A percentile compares a stretch with the other conserved stretches of the same genome.
These are phyloP conservation scores for Yarrowia sp. DNA, from an alignment of 805 yeast species.

Conservation along the genomic window DNA sequence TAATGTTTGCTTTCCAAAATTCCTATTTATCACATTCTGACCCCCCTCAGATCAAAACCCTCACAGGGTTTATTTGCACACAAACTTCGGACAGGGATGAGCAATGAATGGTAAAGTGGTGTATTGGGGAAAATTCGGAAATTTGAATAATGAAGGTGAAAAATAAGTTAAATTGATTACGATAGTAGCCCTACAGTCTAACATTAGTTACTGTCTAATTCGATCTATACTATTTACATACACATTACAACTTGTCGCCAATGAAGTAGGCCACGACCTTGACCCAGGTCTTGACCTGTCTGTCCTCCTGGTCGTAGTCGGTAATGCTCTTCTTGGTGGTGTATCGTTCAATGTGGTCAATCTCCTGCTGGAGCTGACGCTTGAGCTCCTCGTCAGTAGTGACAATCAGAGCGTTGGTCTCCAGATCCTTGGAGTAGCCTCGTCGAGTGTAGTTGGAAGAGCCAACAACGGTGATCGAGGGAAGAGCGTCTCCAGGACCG, in stretches of 20 bases:
- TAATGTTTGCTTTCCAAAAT: too few relatives aligned
- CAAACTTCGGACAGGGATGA: conserved; percentile 4
- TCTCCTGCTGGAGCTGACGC: conserved; percentile 63
- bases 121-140: too few relatives aligned
- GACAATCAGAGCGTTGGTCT: conserved; percentile 80
- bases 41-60: background rate
- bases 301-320: conserved; percentile 69
- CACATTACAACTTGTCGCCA: conserved; percentile 47
- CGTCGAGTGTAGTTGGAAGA: conserved; percentile 93
- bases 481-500: conserved; percentile 61
- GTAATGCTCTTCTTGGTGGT: conserved; percentile 61
- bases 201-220: background rate
- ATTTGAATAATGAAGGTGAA: too few relatives aligned
- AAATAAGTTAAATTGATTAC: too few relatives aligned
- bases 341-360: conserved; percentile 62
- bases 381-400: conserved; percentile 72
- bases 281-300: conserved; percentile 59
- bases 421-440: conserved; percentile 86
- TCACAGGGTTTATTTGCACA: background rate
- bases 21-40: too few relatives aligned
- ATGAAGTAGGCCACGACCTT: conserved; percentile 45
- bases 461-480: conserved; percentile 83
- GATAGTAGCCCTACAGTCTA: too few relatives aligned
- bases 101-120: conserved; percentile 1
- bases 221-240: conserved; percentile 10